phyloP scores from a whole-genome alignment of 495 filamentous ascomycete genomes.

The Tuber microsphaerosporum region DNA sequence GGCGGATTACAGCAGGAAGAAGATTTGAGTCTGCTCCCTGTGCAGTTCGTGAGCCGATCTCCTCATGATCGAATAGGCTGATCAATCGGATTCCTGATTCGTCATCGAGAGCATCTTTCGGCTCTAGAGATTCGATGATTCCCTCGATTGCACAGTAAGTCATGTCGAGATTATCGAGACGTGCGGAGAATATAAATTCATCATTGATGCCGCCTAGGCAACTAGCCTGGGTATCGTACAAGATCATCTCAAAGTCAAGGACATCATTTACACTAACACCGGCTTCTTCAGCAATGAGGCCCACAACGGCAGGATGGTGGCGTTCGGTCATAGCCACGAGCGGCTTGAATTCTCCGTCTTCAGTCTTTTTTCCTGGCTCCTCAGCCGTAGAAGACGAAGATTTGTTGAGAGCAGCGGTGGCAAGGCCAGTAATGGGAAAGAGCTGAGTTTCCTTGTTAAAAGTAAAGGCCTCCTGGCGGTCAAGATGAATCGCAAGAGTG shows the following conservation, averaged over 20 bases:
- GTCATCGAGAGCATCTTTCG: slow-evolving; percentile 55
- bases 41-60: slow-evolving; percentile 83
- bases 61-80: slow-evolving; percentile 93
- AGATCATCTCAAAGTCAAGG: slow-evolving; percentile 87
- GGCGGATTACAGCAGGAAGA: slow-evolving; percentile 77
- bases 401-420: slow-evolving; percentile 78
- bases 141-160: slow-evolving; percentile 78
- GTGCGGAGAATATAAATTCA: slow-evolving; percentile 87
- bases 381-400: slow-evolving; percentile 44
- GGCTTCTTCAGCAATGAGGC: slow-evolving; percentile 75
- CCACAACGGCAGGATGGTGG: slow-evolving; percentile 80
- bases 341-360: slow-evolving; percentile 56
- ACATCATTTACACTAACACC: slow-evolving; percentile 62
- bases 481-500: slow-evolving; percentile 86
- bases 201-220: slow-evolving; percentile 83
- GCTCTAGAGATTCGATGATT: slow-evolving; percentile 70
- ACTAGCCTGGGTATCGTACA: slow-evolving; percentile 90
- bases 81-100: slow-evolving; percentile 81
- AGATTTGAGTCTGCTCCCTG: slow-evolving; percentile 92
- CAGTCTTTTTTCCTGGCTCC: slow-evolving; percentile 45
- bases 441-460: slow-evolving; percentile 97
- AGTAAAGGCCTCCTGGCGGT: slow-evolving; percentile 71
- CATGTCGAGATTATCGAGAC: slow-evolving; percentile 92
- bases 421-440: slow-evolving; percentile 84
- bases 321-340: slow-evolving; percentile 70